phyloP scores from a whole-genome alignment of 1,284 basidiomycete genomes.

The Rhodotorula sp. region DNA sequence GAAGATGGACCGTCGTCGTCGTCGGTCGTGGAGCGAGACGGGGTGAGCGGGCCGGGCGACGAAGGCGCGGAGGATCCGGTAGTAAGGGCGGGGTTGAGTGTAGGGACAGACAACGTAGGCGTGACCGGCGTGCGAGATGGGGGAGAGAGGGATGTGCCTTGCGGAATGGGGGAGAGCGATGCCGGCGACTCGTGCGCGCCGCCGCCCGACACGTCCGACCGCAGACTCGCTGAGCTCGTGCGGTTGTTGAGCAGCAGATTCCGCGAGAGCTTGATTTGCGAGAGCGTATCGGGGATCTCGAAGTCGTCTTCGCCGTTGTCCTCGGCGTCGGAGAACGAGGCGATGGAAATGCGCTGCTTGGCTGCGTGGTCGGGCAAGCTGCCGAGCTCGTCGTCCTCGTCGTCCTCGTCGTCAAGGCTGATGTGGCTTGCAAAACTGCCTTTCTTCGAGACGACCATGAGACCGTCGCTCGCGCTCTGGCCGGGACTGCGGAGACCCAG shows the following conservation, averaged over 20 bases:
- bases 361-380: slow-evolving; percentile 72
- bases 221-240: slow-evolving; percentile 1
- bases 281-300: slow-evolving; percentile 59
- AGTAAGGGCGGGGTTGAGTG: not conserved
- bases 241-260: slow-evolving; percentile 67
- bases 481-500: slow-evolving; percentile 13
- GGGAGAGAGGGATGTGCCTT: not conserved
- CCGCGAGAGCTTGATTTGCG: slow-evolving; percentile 15
- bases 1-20: slow-evolving; percentile 5
- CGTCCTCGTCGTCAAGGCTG: slow-evolving; percentile 60
- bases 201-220: not conserved
- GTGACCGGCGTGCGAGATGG: not conserved
- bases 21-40: not conserved
- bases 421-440: slow-evolving; percentile 60
- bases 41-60: not conserved
- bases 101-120: not conserved
- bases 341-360: slow-evolving; percentile 48
- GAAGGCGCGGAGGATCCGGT: not conserved
- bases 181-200: not conserved
- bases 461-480: not conserved
- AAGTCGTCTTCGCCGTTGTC: slow-evolving; percentile 55
- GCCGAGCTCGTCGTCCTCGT: slow-evolving; percentile 54
- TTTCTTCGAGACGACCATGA: slow-evolving; percentile 46
- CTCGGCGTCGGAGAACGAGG: slow-evolving; percentile 45
- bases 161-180: not conserved